Evolutionary conservation across 345 rosid species (phyloP), one percentile per base, ranked within the genome.

Genomic region (Tarenaya hassleriana): DNA sequence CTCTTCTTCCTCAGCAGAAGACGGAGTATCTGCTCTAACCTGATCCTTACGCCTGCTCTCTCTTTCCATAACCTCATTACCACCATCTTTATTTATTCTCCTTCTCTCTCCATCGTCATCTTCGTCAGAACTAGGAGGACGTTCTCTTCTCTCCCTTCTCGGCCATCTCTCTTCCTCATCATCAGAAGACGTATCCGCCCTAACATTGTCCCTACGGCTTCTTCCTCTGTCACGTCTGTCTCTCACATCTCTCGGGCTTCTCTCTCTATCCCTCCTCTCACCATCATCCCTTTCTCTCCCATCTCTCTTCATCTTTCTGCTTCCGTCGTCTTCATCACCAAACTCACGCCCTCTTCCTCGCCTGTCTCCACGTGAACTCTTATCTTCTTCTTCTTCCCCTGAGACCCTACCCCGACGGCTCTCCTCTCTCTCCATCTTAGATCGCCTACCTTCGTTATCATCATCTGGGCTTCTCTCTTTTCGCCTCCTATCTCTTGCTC

Each of bases 21-120:
- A 60, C 24, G 71, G 67, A 45, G 60, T 55, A 60, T 67, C 65
- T 0, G 56, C 65, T 48, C 34, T 3, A 16, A 55, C 58, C 45
- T 19, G 29, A 14, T 54, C 58, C 52, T 43, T 50, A 11, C 3
- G 19, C 14, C 21, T 45, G 7, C 57, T 55, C 41, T 56, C 56
- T 19, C 41, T 53, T 7, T 9, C 27, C 41, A 16, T 59, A 56
- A 18, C 42, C 35, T 56, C 62, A 42, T 13, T 43, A 62, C 5
- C 61, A 19, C 2, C 27, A 54, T 48, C 62, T 13, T 27, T 45
- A 47, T 32, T 43, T 4, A 47, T 47, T 21, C 40, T 34, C 20
- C 56, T 43, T 55, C 41, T 16, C 48, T 16, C 32, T 42, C 40
- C 42, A 18, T 7, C 62, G 41, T 42, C 42, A 10, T 47, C 71